Base-by-base conservation (phyloP, 306 rosid genomes). In the Vigna mungo region DNA sequence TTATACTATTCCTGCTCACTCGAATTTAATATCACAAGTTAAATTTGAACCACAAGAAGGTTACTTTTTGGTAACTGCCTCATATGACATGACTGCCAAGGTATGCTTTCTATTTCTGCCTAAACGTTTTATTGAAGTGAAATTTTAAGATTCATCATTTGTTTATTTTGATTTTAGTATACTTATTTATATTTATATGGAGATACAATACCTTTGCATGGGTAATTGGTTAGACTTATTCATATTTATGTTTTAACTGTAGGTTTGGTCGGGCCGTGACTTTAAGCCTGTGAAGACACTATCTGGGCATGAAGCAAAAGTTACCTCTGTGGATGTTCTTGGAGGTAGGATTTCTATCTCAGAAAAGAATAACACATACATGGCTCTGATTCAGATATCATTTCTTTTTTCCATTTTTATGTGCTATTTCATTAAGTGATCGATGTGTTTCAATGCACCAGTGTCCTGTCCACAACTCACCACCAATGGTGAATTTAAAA, bases 181-280 rank as follows among this genome's bases (percentile, higher is more conserved):
- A 43, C 14, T 43, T 43, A 43, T 43, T 43, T 43, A 43, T 10
- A 44, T 44, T 44, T 44, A 44, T 44, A 44, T 3, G 4, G 49
- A 44, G 49, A 12, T 12, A 44, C 49, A 15, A 1, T 12, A 44
- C 49, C 49, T 44, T 12, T 11, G 49, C 49, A 11, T 44, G 15
- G 49, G 15, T 44, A 44, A 3, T 44, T 44, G 15, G 49, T 44
- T 43, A 43, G 12, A 23, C 76, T 81, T 78, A 69, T 49, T 67
- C 62, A 11, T 80, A 41, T 75, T 39, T 73, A 43, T 76, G 70
- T 74, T 37, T 85, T 52, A 52, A 78, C 72, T 15, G 25, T 83
- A 95, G 99, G 90, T 92, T 63, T 92, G 99, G 99, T 95, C 99
- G 9, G 91, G 89, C 65, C 91, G 94, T 74, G 97, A 95, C 85